These are phyloP conservation scores for Lasiosphaeria miniovina DNA, from an alignment of 495 filamentous ascomycete species.

Conservation along the genomic window DNA sequence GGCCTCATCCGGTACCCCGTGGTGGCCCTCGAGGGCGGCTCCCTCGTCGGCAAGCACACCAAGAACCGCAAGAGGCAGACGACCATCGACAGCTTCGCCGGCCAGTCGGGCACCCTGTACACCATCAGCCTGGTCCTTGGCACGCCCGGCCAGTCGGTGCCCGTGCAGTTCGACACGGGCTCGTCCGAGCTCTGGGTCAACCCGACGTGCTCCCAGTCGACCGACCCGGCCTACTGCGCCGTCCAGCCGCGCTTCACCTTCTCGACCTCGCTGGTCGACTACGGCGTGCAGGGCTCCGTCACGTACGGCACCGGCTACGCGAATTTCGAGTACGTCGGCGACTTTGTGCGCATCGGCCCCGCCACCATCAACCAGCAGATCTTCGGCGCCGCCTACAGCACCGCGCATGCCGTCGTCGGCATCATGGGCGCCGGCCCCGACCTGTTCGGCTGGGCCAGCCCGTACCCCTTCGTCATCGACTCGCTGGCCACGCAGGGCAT, in stretches of 20 bases:
- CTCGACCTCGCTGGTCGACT: conserved; percentile 19
- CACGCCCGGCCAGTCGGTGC: conserved; percentile 32
- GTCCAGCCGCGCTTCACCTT: conserved; percentile 31
- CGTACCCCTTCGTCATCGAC: conserved; percentile 65
- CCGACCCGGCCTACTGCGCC: conserved; percentile 25
- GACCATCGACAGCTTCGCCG: neutral
- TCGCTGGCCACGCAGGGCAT: conserved; percentile 56
- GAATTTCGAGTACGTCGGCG: conserved; percentile 26
- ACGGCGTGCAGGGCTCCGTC: conserved; percentile 21
- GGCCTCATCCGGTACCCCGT: conserved; percentile 23
- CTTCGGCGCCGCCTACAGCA: conserved; percentile 40
- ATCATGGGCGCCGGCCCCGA: conserved; percentile 72
- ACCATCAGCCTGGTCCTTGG: conserved; percentile 21
- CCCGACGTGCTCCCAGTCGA: conserved; percentile 17
- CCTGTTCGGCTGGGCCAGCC: conserved; percentile 38
- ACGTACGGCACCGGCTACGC: conserved; percentile 28
- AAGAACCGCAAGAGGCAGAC: conserved; percentile 21
- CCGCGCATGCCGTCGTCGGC: conserved; percentile 47
- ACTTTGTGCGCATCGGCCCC: conserved; percentile 27
- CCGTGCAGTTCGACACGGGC: conserved; percentile 42
- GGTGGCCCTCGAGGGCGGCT: conserved; percentile 6
- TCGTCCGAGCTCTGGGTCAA: conserved; percentile 42
- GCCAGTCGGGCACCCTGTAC: conserved; percentile 17
- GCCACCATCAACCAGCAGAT: conserved; percentile 35
- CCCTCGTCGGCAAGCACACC: conserved; percentile 11